phyloP scores from a whole-genome alignment of 768 basidiomycete genomes.

The Boletus sp. region DNA sequence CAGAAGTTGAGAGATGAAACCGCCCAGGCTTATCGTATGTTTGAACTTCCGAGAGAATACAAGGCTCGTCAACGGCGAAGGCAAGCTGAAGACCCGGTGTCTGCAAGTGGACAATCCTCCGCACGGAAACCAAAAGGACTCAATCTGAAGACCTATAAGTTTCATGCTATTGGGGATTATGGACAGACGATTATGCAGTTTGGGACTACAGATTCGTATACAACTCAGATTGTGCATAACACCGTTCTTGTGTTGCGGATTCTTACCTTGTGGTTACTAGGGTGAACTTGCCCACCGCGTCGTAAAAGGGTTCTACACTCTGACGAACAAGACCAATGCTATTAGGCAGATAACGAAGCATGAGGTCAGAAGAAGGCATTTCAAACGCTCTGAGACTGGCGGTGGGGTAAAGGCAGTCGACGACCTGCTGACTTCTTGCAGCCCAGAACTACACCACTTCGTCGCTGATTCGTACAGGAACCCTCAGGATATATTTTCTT shows the following conservation, averaged over 20 bases:
- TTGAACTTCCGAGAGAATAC: conserved; percentile 30
- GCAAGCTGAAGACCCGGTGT: background rate
- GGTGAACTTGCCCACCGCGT: conserved; percentile 37
- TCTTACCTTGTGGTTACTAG: conserved; percentile 23
- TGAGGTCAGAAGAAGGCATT: conserved; percentile 10
- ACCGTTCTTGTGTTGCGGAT: background rate
- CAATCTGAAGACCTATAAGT: conserved; percentile 31
- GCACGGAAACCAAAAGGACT: conserved; percentile 7
- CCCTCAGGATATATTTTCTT: background rate
- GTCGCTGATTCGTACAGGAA: background rate
- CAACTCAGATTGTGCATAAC: background rate
- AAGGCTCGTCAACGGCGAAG: conserved; percentile 12
- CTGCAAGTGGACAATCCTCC: background rate
- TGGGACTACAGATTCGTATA: no score
- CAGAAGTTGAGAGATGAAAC: conserved; percentile 20
- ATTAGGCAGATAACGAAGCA: conserved; percentile 30
- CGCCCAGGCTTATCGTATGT: conserved; percentile 15
- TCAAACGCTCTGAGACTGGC: background rate
- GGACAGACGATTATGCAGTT: no score
- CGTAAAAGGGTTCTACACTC: conserved; percentile 37
- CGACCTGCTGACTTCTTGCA: no score
- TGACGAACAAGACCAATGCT: conserved; percentile 37
- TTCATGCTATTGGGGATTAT: no score
- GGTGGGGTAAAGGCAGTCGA: background rate
- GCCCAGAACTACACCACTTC: conserved; percentile 10